Conservation (phyloP, 179 eudicot genomes). For the Dionaea muscipula region DNA sequence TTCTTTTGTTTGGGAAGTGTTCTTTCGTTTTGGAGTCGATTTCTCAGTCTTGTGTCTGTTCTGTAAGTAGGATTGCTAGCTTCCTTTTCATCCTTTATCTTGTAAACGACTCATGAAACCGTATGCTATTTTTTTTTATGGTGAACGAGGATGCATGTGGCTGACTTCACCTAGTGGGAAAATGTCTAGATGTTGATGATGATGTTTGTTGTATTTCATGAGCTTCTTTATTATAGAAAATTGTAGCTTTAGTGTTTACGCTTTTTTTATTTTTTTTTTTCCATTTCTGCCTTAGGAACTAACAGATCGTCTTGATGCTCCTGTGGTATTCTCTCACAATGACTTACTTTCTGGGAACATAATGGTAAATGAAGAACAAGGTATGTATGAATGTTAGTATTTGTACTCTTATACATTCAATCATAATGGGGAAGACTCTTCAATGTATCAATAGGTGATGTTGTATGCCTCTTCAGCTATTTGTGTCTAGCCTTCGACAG, state of each 20-base stretch:
- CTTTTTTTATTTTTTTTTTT: slow-evolving; percentile 10
- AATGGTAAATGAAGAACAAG: slow-evolving; percentile 74
- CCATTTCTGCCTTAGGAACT: slow-evolving; percentile 46
- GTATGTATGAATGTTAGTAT: slow-evolving; percentile 14
- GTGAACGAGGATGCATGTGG: too few relatives aligned
- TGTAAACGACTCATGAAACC: neutral
- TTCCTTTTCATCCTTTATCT: neutral
- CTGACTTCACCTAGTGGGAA: too few relatives aligned
- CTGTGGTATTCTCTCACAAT: slow-evolving; percentile 82
- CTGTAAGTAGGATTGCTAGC: too few relatives aligned
- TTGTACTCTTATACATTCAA: neutral
- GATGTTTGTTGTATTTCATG: too few relatives aligned
- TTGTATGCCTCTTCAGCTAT: neutral
- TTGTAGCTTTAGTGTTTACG: neutral
- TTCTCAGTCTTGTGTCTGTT: too few relatives aligned
- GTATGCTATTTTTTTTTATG: too few relatives aligned
- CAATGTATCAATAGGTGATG: too few relatives aligned
- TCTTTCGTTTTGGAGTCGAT: too few relatives aligned
- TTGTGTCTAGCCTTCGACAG: neutral
- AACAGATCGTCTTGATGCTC: slow-evolving; percentile 56
- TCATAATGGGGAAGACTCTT: neutral
- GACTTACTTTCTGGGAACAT: slow-evolving; percentile 89
- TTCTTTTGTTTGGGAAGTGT: too few relatives aligned
- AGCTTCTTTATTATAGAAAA: neutral
- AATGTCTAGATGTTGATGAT: too few relatives aligned